Base-by-base conservation (phyloP, 1,284 basidiomycete genomes). In the Trametes sp. region DNA sequence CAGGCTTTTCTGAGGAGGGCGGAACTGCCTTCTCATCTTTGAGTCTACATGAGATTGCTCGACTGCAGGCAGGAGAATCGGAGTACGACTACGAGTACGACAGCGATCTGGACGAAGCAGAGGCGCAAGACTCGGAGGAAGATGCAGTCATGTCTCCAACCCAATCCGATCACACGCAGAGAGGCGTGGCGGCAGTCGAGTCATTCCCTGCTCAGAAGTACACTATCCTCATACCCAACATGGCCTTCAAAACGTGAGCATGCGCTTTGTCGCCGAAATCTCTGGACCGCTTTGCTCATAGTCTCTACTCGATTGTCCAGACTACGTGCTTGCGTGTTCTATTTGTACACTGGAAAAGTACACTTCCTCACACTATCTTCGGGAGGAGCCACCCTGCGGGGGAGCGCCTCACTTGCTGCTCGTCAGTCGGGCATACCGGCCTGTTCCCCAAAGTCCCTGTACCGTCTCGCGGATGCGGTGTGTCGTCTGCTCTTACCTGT, bases 361-460 rank as follows among this genome's bases (percentile, higher is more conserved):
- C 62, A 63, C 28, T 73, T 71, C 49, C 57, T 70, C 2, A 61
- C 64, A 14, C 63, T 71, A 16, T 57, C 44, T n/a, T 71, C 71
- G 19, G 41, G 57, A 36, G 63, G 54, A 11, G 35, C 11, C 10
- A 36, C 16, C 11, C 35, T 3, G 10, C 35, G 35, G 35, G 35
- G 16, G 2, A 8, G 45, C 35, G 1, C 11, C 45, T 7, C 41
- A 36, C 23, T 50, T 63, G 24, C 45, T 19, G 28, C 54, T 64
- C 21, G 57, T 44, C 31, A 68, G 61, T 29, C 21, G 38, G 41
- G 60, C 7, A 38, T 60, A 9, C 69, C 67, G 14, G 54, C 62
- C 11, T 70, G 67, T 51, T 70, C 69, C 0, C 67, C 69, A 3
- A 70, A 70, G 42, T 70, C 69, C 13, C 65, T 70, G 57, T 69